Base-by-base conservation (phyloP, 345 rosid genomes). In the Leavenworthia alabamica region DNA sequence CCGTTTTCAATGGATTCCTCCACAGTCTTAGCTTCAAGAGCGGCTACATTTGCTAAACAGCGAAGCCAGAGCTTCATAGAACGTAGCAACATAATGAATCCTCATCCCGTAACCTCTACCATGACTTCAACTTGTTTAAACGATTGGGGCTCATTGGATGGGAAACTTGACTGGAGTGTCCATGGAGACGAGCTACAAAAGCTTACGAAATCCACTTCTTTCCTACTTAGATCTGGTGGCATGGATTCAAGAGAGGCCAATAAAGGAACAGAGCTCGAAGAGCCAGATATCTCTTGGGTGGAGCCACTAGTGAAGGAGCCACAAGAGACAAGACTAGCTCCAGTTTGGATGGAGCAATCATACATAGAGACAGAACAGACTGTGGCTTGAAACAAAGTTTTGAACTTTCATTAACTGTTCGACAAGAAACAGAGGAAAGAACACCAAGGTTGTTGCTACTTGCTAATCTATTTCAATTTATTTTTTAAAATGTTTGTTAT, bases 281-380 rank as follows among this genome's bases (percentile, higher is more conserved):
- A 85, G 74, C 92, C 92, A 12, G 88, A 84, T 22, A 82, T 82
- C 44, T 79, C 95, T 3, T 84, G 97, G 97, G 88, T 83, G 58
- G 86, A 81, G 70, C 75, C 86, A 57, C 47, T 83, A 56, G 92
- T 79, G 24, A 85, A 82, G 77, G 94, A 82, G 71, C 51, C 75
- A 81, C 46, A 27, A 43, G 16, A 45, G 41, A 37, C 75, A 19
- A 70, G 71, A 24, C 31, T 66, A 0, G 84, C 83, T 26, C 83
- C 92, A 4, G 78, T 84, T 45, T 81, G 88, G 95, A 78, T 75
- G 83, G 97, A 86, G 74, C 93, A 87, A 59, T 43, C 84, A 56
- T 83, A 82, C 75, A 80, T 75, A 67, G 96, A 87, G 72, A 86
- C 85, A 77, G 83, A 90, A 79, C 96, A 81, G 73, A 71, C 83